phyloP scores from a whole-genome alignment of 2,329 filamentous ascomycete species.

The Scorias spongiosa region DNA sequence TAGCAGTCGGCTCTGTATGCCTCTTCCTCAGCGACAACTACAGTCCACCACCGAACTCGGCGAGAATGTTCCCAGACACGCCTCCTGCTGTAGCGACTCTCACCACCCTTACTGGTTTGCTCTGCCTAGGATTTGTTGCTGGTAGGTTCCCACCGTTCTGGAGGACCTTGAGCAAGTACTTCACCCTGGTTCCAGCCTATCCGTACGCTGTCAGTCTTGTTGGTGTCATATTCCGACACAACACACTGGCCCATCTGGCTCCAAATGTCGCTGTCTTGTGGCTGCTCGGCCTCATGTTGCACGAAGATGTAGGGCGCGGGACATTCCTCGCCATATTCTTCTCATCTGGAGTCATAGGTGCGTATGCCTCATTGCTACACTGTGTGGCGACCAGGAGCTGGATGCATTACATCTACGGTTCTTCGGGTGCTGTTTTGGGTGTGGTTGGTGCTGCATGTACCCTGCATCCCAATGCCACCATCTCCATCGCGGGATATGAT shows the following conservation, averaged over 20 bases:
- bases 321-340: constrained; percentile 55
- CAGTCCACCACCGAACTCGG: constrained; percentile 31
- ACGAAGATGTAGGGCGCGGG: constrained; percentile 55
- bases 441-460: constrained; percentile 42
- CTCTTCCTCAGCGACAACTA: constrained; percentile 33
- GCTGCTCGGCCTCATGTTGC: constrained; percentile 50
- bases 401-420: constrained; percentile 44
- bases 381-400: constrained; percentile 30
- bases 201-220: constrained; percentile 48
- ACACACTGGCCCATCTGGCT: constrained; percentile 42
- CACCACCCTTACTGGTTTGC: constrained; percentile 43
- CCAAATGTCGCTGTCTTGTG: constrained; percentile 52
- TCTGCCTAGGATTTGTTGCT: constrained; percentile 39
- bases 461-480: constrained; percentile 18
- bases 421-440: constrained; percentile 49
- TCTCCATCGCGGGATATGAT: constrained; percentile 15
- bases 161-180: constrained; percentile 51
- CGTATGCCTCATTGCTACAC: constrained; percentile 40
- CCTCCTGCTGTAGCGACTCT: constrained; percentile 51
- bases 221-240: constrained; percentile 55
- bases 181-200: constrained; percentile 48
- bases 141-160: constrained; percentile 54
- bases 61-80: constrained; percentile 44
- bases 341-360: constrained; percentile 41
- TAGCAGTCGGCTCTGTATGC: constrained; percentile 24